Conservation (phyloP, 2,329 filamentous ascomycete species). For the Didymella keratinophila region DNA sequence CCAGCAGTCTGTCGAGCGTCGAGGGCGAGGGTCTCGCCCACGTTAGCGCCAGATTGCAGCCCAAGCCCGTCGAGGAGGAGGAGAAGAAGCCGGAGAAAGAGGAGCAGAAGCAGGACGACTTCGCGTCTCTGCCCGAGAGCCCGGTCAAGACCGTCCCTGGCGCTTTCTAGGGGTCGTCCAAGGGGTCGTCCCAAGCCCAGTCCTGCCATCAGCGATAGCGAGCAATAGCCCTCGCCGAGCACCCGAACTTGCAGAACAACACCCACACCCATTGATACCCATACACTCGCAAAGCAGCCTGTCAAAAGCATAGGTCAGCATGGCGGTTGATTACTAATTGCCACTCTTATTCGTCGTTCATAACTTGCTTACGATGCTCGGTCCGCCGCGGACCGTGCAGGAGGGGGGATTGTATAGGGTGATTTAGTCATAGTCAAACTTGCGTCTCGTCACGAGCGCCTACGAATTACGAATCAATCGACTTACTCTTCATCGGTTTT, state of each 20-base stretch:
- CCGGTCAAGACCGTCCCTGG: slow-evolving; percentile 44
- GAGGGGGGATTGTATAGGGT: neutral
- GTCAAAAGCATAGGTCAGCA: too few relatives aligned
- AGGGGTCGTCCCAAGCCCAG: neutral
- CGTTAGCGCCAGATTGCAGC: slow-evolving; percentile 37
- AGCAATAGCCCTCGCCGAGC: too few relatives aligned
- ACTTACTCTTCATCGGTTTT: neutral
- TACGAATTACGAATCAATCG: neutral
- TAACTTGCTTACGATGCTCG: neutral
- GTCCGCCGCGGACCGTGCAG: neutral
- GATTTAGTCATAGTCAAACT: slow-evolving; percentile 1
- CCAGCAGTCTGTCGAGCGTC: slow-evolving; percentile 43
- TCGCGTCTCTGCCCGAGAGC: slow-evolving; percentile 53
- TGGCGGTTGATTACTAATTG: neutral
- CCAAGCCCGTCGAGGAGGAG: slow-evolving; percentile 28
- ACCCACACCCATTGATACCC: slow-evolving; percentile 5
- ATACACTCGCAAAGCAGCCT: neutral
- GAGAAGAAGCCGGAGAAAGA: slow-evolving; percentile 33
- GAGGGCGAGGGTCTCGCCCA: slow-evolving; percentile 44
- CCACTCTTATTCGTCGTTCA: neutral
- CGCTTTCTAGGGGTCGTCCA: slow-evolving; percentile 34
- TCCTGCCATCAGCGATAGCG: neutral
- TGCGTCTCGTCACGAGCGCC: neutral
- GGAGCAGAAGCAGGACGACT: slow-evolving; percentile 20
- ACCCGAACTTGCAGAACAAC: neutral